Base-by-base conservation (phyloP, 2,329 filamentous ascomycete species). In the Leptographium galeiforme region DNA sequence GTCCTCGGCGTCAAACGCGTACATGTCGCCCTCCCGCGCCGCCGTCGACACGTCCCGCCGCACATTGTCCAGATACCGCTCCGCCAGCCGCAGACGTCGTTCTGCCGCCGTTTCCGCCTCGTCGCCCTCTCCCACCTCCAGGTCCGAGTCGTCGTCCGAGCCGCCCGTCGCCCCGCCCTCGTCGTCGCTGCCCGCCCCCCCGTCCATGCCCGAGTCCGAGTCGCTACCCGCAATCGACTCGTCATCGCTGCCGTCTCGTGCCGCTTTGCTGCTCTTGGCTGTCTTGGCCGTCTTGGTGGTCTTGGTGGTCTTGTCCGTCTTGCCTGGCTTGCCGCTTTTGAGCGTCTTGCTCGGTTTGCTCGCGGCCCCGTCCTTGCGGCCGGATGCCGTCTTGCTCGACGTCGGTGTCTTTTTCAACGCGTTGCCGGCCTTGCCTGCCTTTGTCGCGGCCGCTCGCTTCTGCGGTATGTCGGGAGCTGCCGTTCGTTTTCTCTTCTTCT, bases 1-100 rank as follows among this genome's bases (percentile, higher is more conserved):
- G 52, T 97, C 88, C 61, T 85, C 89, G 8, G 93, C 93, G 69
- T 98, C 89, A 64, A 97, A 98, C 41, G 89, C 93, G 52, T 77
- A 78, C 58, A 89, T 85, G 61, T 94, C 85, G 16, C 25, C 25
- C 25, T 25, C 25, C 25, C 25, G 25, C 25, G 25, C 55, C 57
- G 52, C 49, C 14, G 50, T 50, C 30, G 34, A 47, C 12, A 89
- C 82, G 60, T 95, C 86, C 62, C 86, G 79, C 62, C 85, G 82
- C 57, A 96, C 82, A 65, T 95, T 95, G 53, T 95, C 85, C 53
- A 98, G 78, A 67, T 98, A 97, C 62, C 87, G 82, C 70, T 97
- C 89, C 34, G 93, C 93, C 33, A 98, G 77, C 59, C 88, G 82
- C 63, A 95, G 70, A 61, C 93, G 79, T 67, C 88, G 84, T 65